Evolutionary conservation across 2,329 filamentous ascomycete genomes (phyloP).

Genomic region (Aspergillus cejpii): DNA sequence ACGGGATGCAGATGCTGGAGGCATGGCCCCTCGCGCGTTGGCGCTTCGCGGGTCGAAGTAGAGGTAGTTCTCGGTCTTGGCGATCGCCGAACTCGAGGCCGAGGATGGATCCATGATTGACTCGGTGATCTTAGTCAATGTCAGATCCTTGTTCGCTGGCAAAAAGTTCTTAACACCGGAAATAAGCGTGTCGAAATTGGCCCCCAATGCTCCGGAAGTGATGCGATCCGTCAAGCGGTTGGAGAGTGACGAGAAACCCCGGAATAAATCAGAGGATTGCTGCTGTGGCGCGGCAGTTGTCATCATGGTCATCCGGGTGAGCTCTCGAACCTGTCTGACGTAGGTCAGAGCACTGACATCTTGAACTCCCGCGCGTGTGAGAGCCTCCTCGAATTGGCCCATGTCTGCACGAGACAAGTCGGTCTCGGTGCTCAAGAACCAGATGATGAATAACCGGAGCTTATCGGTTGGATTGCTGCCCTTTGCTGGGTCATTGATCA

Average conservation of each 20-base stretch:
- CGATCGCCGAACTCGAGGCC: constrained; percentile 83
- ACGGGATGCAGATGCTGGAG: constrained; percentile 59
- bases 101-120: constrained; percentile 94
- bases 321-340: constrained; percentile 82
- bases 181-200: constrained; percentile 89
- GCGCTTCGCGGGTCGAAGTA: constrained; percentile 95
- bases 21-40: constrained; percentile 86
- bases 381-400: constrained; percentile 75
- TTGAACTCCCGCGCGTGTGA: constrained; percentile 63
- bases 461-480: constrained; percentile 83
- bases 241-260: constrained; percentile 85
- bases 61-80: constrained; percentile 92
- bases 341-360: constrained; percentile 76
- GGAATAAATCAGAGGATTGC: constrained; percentile 66
- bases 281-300: constrained; percentile 67
- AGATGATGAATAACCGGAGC: constrained; percentile 89
- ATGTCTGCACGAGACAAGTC: constrained; percentile 78
- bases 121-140: constrained; percentile 95
- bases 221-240: constrained; percentile 88
- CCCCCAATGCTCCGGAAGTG: constrained; percentile 77
- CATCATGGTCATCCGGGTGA: constrained; percentile 97
- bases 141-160: constrained; percentile 91
- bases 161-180: constrained; percentile 97
- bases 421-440: constrained; percentile 89
- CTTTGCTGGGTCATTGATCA: constrained; percentile 73